Evolutionary conservation across 331 rosid species (phyloP).

Genomic region (Telfairia occidentalis): DNA sequence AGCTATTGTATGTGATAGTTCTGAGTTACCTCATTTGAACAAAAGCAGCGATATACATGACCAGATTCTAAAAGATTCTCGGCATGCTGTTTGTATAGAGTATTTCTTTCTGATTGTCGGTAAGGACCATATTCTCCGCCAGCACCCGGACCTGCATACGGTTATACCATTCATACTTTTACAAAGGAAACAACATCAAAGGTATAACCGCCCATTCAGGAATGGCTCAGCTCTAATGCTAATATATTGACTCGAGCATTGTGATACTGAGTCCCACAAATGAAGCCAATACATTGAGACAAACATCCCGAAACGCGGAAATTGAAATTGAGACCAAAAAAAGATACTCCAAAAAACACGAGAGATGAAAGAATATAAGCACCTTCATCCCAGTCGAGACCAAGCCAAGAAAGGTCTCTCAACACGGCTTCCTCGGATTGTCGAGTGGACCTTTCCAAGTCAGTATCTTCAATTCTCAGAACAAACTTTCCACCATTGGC

Average conservation of each 20-base stretch:
- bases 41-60: conserved; percentile 79
- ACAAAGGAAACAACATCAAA: not conserved
- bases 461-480: conserved; percentile 94
- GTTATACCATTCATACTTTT: not conserved
- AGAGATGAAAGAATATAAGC: not conserved
- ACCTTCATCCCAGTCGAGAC: conserved; percentile 97
- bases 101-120: conserved; percentile 86
- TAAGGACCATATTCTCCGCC: conserved; percentile 96
- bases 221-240: not conserved
- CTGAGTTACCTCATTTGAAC: conserved; percentile 66
- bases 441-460: conserved; percentile 88
- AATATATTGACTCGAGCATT: not conserved
- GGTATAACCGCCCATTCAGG: not conserved
- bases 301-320: not conserved
- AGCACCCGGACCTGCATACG: conserved; percentile 63
- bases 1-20: not conserved
- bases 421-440: conserved; percentile 83
- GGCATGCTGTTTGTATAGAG: conserved; percentile 60
- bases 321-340: not conserved
- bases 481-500: conserved; percentile 84
- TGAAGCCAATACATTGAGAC: not conserved
- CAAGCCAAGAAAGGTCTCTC: conserved; percentile 88
- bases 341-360: not conserved
- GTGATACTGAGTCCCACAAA: not conserved
- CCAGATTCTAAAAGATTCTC: conserved; percentile 65